A percentile compares a stretch with the other conserved stretches of the same genome.
These are phyloP conservation scores for Diutina scorzettiae DNA, from an alignment of 1,139 yeast genomes.

Conservation along the genomic window DNA sequence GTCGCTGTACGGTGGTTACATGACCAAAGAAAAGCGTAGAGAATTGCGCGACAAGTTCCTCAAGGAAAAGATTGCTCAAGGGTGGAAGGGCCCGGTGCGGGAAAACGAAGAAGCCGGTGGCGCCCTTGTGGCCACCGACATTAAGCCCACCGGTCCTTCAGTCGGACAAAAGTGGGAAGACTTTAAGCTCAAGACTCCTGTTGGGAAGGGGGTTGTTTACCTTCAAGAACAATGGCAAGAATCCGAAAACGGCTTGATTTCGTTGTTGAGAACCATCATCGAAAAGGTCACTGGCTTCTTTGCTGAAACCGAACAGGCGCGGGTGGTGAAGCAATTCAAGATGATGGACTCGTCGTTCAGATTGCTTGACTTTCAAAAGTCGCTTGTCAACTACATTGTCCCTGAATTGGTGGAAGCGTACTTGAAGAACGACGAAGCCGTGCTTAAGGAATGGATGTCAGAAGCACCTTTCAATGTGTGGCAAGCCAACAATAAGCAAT, in stretches of 20 bases:
- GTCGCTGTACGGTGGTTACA: slow-evolving; percentile 86
- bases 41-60: slow-evolving; percentile 61
- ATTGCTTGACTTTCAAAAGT: slow-evolving; percentile 67
- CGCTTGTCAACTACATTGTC: slow-evolving; percentile 81
- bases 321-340: slow-evolving; percentile 75
- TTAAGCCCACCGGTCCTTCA: slow-evolving; percentile 62
- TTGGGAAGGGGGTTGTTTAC: slow-evolving; percentile 55
- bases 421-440: slow-evolving; percentile 79
- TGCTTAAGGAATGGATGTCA: slow-evolving; percentile 81
- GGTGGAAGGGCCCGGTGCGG: slow-evolving; percentile 36
- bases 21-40: slow-evolving; percentile 74
- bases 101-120: slow-evolving; percentile 83
- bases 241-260: slow-evolving; percentile 84
- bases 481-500: slow-evolving; percentile 87
- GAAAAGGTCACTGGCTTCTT: slow-evolving; percentile 81
- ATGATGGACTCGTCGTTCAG: slow-evolving; percentile 85
- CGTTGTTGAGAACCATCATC: slow-evolving; percentile 66
- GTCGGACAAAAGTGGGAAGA: slow-evolving; percentile 57
- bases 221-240: slow-evolving; percentile 80
- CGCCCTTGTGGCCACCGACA: slow-evolving; percentile 71
- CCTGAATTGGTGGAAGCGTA: slow-evolving; percentile 96
- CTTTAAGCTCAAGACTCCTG: slow-evolving; percentile 53
- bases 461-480: slow-evolving; percentile 96
- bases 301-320: slow-evolving; percentile 93
- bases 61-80: slow-evolving; percentile 21